Evolutionary conservation across 176 grass and related monocot genomes (phyloP).

Genomic region (Eragrostis curvula): DNA sequence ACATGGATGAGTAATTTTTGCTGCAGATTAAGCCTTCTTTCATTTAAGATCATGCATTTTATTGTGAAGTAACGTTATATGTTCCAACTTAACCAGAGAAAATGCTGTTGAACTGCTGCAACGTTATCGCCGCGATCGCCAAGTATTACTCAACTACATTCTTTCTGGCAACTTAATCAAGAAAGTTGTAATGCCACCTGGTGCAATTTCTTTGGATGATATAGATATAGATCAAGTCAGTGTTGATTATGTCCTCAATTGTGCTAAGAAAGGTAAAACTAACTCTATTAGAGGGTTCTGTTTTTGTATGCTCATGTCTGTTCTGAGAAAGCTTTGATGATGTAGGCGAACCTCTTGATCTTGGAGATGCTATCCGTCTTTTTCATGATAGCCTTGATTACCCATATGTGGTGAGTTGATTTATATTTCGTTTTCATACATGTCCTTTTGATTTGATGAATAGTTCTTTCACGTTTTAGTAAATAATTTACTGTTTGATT

Average conservation of each 20-base stretch:
- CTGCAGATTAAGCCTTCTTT: constrained; percentile 17
- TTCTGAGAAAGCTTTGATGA: constrained; percentile 38
- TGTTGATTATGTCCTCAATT: constrained; percentile 93
- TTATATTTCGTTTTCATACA: constrained; percentile 14
- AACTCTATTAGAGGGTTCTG: not conserved
- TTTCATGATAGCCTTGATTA: constrained; percentile 99
- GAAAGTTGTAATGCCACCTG: constrained; percentile 99
- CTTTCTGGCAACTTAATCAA: constrained; percentile 93
- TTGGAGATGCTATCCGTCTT: constrained; percentile 88
- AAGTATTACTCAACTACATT: constrained; percentile 90
- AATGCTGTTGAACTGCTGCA: constrained; percentile 81
- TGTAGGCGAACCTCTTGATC: constrained; percentile 88
- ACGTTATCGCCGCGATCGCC: constrained; percentile 85
- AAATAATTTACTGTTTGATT: constrained; percentile 9
- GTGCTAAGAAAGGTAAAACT: constrained; percentile 85
- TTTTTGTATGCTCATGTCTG: constrained; percentile 18
- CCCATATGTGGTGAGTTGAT: constrained; percentile 74
- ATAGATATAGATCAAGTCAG: constrained; percentile 97
- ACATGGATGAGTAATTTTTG: constrained; percentile 57
- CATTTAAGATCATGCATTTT: not conserved
- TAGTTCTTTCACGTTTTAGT: not conserved
- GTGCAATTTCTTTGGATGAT: constrained; percentile 88
- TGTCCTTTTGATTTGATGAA: not conserved
- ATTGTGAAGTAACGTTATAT: constrained; percentile 12
- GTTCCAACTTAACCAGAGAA: constrained; percentile 60